These are phyloP conservation scores for Leccinum obscurum DNA, from an alignment of 768 basidiomycete genomes.

Conservation along the genomic window DNA sequence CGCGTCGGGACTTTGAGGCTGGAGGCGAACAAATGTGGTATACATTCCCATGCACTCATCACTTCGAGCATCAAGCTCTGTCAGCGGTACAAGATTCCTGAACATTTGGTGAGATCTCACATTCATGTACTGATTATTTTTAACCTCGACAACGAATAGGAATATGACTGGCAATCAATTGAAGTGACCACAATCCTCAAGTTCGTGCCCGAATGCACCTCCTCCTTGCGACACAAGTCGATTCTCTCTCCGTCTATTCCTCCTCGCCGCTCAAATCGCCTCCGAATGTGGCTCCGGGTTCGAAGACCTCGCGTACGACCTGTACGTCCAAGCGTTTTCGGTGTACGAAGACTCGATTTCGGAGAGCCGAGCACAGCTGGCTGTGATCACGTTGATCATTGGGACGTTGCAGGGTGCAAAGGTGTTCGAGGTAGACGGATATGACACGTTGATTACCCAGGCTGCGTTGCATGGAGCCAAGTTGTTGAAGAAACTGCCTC, in stretches of 20 bases:
- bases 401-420: constrained; percentile 83
- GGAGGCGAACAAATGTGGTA: constrained; percentile 64
- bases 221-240: constrained; percentile 90
- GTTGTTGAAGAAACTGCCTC: constrained; percentile 96
- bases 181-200: constrained; percentile 86
- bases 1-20: constrained; percentile 83
- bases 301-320: constrained; percentile 95
- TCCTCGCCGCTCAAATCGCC: constrained; percentile 92
- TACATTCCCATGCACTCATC: constrained; percentile 39
- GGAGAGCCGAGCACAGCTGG: constrained; percentile 91
- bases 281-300: constrained; percentile 93
- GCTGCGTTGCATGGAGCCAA: constrained; percentile 90
- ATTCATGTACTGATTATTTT: background rate
- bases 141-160: constrained; percentile 43
- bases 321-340: constrained; percentile 96
- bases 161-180: constrained; percentile 79
- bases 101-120: constrained; percentile 52
- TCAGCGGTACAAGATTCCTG: constrained; percentile 77
- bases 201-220: constrained; percentile 91
- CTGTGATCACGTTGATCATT: constrained; percentile 94
- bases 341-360: constrained; percentile 98
- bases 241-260: constrained; percentile 90
- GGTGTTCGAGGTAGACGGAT: constrained; percentile 94
- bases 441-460: constrained; percentile 97
- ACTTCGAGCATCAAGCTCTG: constrained; percentile 92